Evolutionary conservation across 2,329 filamentous ascomycete species (phyloP).

Genomic region (Talaromyces albobiverticillius): DNA sequence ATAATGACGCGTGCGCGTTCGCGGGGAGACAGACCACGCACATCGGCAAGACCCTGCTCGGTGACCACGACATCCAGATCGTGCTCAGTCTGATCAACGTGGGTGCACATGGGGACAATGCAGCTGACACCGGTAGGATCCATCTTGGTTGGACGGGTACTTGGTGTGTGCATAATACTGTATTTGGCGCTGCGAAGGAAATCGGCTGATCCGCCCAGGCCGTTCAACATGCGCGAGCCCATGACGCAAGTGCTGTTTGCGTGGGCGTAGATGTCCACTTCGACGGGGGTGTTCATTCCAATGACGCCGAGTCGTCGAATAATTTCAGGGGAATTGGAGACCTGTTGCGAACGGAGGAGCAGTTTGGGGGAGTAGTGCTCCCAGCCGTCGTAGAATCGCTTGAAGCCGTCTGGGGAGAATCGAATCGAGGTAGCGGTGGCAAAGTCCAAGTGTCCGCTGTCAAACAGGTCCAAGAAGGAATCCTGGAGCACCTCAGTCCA

Average conservation of each 20-base stretch:
- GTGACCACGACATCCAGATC: constrained; percentile 87
- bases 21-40: constrained; percentile 73
- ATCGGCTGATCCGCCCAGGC: constrained; percentile 76
- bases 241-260: constrained; percentile 89
- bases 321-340: constrained; percentile 87
- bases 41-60: constrained; percentile 75
- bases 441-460: constrained; percentile 82
- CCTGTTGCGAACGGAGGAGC: constrained; percentile 80
- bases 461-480: constrained; percentile 89
- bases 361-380: constrained; percentile 76
- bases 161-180: constrained; percentile 91
- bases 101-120: constrained; percentile 92
- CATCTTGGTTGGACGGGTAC: constrained; percentile 73
- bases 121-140: constrained; percentile 79
- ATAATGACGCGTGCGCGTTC: constrained; percentile 84
- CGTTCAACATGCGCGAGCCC: constrained; percentile 84
- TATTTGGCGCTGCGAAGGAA: constrained; percentile 78
- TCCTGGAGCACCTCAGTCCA: constrained; percentile 95
- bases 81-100: constrained; percentile 90
- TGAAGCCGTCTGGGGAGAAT: constrained; percentile 87
- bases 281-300: constrained; percentile 92
- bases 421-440: constrained; percentile 86
- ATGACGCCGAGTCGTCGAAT: constrained; percentile 84
- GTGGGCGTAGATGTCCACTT: constrained; percentile 92
- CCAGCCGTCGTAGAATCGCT: constrained; percentile 86